phyloP scores from a whole-genome alignment of 2,329 filamentous ascomycete genomes.

The Truncatella angustata region DNA sequence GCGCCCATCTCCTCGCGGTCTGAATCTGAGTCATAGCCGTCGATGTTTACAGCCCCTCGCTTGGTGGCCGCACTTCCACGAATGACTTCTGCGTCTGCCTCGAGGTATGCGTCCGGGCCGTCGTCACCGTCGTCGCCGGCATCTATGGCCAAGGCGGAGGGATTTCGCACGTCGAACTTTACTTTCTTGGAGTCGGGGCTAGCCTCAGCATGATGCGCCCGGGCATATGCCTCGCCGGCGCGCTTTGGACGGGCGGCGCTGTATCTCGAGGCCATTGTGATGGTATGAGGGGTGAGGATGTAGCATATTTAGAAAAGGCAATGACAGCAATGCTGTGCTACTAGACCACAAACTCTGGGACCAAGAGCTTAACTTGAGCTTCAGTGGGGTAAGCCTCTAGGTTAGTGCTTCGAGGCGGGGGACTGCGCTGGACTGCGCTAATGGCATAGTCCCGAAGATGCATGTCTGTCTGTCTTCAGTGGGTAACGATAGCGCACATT shows the following conservation, averaged over 20 bases:
- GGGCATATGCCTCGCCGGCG: slow-evolving; percentile 76
- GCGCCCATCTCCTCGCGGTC: slow-evolving; percentile 65
- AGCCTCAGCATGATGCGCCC: slow-evolving; percentile 64
- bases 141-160: slow-evolving; percentile 84
- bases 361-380: no score
- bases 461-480: no score
- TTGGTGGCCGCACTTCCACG: slow-evolving; percentile 76
- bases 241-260: slow-evolving; percentile 77
- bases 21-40: slow-evolving; percentile 95
- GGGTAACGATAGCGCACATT: no score
- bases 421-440: no score
- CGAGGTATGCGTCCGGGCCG: slow-evolving; percentile 64
- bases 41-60: slow-evolving; percentile 91
- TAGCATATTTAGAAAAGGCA: no score
- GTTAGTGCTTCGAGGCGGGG: no score
- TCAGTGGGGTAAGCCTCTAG: background rate
- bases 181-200: slow-evolving; percentile 67
- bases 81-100: slow-evolving; percentile 93
- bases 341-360: no score
- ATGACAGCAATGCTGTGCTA: no score
- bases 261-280: slow-evolving; percentile 54
- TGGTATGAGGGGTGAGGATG: no score
- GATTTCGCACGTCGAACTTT: slow-evolving; percentile 92
- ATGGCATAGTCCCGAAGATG: no score
- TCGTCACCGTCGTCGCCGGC: slow-evolving; percentile 56